Evolutionary conservation across 148 eudicot species (phyloP), one percentile per base, ranked within the genome.

Genomic region (Simmondsia chinensis): DNA sequence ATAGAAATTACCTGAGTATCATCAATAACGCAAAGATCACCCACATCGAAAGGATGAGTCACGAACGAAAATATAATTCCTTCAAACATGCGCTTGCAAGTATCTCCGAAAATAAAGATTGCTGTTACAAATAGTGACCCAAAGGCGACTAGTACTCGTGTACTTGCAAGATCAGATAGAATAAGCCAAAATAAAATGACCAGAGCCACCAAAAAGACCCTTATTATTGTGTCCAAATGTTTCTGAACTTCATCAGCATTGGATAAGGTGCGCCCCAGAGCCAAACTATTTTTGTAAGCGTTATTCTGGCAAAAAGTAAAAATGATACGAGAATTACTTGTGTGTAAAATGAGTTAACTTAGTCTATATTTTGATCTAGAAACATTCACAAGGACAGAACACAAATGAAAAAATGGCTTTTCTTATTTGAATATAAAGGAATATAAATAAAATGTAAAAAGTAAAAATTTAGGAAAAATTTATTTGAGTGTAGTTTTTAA

Each of bases 11-110:
- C n/a, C n/a, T n/a, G n/a, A n/a, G n/a, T n/a, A n/a, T n/a, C 68
- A 27, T 70, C 81, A 42, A 75, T 37, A 34, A 58, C 63, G 27
- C 81, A 75, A 17, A 68, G 48, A 32, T 75, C 81, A 20, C 81
- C 81, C 47, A 75, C 81, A 35, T 66, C 69, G 44, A 66, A 70
- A 21, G 76, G 80, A 55, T 75, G 76, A 61, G 58, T 67, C 20
- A 75, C 59, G 20, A 65, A 75, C 2, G 60, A 66, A 29, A 75
- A 75, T 33, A 75, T 60, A 19, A 74, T 57, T 7, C 75, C 80
- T 50, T 74, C 69, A 55, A 74, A 74, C 10, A 70, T 41, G 32
- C 46, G 55, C 46, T 66, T 75, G 72, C 76, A 70, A 30, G 67
- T 70, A 47, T 66, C 64, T 19, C 72, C 76, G 49, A 75, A 70